Conservation (phyloP, 176 grass and related monocot species). For the Triticum aestivum region IWGSC_CS_RefSeq_v2.1 NC_057808.1:390136069-390136568, state of each 20-base stretch:
- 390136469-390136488: not conserved
- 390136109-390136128: not conserved
- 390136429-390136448: constrained; percentile 9
- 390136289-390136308: not conserved
- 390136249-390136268: not conserved
- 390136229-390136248: not conserved
- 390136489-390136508: not conserved
- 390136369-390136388: not conserved
- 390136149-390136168: not conserved
- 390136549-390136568: too few relatives aligned
- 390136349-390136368: not conserved
- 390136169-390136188: too few relatives aligned
- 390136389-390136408: not conserved
- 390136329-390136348: too few relatives aligned
- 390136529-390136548: too few relatives aligned
- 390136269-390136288: constrained; percentile 21
- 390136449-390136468: not conserved
- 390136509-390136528: not conserved
- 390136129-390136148: not conserved
- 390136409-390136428: not conserved
- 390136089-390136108: not conserved
- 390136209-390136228: not conserved
- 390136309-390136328: not conserved
- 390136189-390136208: not conserved
- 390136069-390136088: not conserved